Evolutionary conservation across 2,329 filamentous ascomycete genomes (phyloP).

Genomic region (Elsinoe necatrix): DNA sequence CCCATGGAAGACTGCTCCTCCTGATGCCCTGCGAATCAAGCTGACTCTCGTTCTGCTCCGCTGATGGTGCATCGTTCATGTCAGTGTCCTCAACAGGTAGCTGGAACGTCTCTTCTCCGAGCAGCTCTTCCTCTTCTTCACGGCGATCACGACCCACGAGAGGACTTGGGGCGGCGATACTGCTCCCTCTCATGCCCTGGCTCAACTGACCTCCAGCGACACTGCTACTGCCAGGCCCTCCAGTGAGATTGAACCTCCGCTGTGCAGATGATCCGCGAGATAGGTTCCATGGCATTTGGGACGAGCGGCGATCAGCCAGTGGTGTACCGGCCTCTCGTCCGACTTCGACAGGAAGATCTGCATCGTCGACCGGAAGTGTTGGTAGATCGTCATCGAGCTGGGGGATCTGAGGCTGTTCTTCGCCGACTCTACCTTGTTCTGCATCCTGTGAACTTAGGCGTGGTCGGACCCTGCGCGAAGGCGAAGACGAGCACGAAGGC

Average conservation of each 20-base stretch:
- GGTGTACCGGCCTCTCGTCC: constrained; percentile 59
- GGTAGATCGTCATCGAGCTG: constrained; percentile 12
- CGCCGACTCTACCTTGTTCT: constrained; percentile 15
- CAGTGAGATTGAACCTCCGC: neutral
- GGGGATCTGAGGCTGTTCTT: constrained; percentile 29
- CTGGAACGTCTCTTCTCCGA: constrained; percentile 3
- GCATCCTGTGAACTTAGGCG: constrained; percentile 13
- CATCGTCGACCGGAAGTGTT: constrained; percentile 20
- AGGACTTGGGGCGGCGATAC: constrained; percentile 54
- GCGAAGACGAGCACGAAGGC: constrained; percentile 20
- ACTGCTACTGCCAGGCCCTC: constrained; percentile 12
- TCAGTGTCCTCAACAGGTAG: neutral
- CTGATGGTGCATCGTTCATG: neutral
- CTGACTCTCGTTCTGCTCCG: neutral
- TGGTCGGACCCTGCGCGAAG: neutral
- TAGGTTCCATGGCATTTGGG: constrained; percentile 62
- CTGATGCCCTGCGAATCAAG: neutral
- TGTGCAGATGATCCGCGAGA: constrained; percentile 43
- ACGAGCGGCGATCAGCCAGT: constrained; percentile 55
- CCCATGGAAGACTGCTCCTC: constrained; percentile 36
- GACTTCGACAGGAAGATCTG: constrained; percentile 46
- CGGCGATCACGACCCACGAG: constrained; percentile 43
- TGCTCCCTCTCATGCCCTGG: constrained; percentile 41
- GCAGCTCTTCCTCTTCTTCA: neutral
- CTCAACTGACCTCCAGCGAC: constrained; percentile 23